Base-by-base conservation (phyloP, 345 rosid species). In the Salix exigua region DNA sequence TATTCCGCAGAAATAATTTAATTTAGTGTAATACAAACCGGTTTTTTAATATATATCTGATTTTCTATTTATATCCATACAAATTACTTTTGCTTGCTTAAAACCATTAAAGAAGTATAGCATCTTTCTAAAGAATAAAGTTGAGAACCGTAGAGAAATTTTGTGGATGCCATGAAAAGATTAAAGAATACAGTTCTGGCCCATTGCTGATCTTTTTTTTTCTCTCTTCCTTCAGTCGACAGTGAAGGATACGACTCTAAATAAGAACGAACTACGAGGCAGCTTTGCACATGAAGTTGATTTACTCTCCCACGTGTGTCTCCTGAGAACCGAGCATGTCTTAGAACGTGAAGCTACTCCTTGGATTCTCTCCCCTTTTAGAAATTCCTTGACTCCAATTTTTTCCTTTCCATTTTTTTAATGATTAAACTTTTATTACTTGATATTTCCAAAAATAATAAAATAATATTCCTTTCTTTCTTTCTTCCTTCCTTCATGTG, bases 311-410 rank as follows among this genome's bases (percentile, higher is more conserved):
- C 73, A 76, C 77, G 70, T 67, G 13, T 76, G 79, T 71, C 75
- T 67, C 80, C 76, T 62, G 6, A 1, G 42, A 50, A 21, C 8
- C 65, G 62, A 50, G 73, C 77, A 80, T 61, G 74, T 60, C 69
- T 7, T n/a, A 17, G 2, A 44, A 60, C 60, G 53, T 26, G 77
- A 71, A 76, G 72, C 80, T 53, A 31, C 62, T 14, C 26, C 21
- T 16, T 79, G 28, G 19, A 50, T 13, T 74, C 21, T 37, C 13
- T 42, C 14, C 2, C n/a, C 31, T 35, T 19, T 42, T 2, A n/a
- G 33, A 25, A 42, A 40, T 42, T 28, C 28, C 69, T 60, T 70
- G 10, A 23, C 35, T 26, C 67, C 35, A 25, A 14, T 26, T 2
- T 63, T 63, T 23, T 2, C 7, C 26, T 63, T 63, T 63, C 28